Evolutionary conservation across 1,284 basidiomycete genomes (phyloP), one percentile per base, ranked within the genome.

Genomic region (Puccinia polysora): DNA sequence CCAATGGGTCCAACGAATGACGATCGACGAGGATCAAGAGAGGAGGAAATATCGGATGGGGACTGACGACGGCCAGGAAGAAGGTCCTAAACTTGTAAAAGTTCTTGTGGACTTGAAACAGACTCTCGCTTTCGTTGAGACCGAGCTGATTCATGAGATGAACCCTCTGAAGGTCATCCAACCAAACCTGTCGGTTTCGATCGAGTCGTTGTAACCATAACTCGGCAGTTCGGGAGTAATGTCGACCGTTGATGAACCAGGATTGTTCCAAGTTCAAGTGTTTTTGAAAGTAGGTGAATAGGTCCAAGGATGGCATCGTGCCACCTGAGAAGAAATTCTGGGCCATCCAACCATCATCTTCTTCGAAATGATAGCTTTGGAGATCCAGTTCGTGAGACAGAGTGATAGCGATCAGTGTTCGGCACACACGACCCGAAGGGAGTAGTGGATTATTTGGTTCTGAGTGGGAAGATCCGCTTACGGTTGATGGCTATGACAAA

Each of bases 261-360:
- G 83, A 87, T 69, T 81, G 82, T 58, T 86, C 75, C 14, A 88
- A 82, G 1, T 83, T 84, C 34, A 88, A 77, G 75, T 89, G 84
- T 64, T 84, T 82, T 77, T 89, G 88, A 80, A 89, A 89, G 77
- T 89, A 88, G 0, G 85, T 80, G 65, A 89, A 83, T 18, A 89
- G 82, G 77, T 90, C 88, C 76, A 87, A 84, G 8, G 86, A 87
- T 40, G 84, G 83, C 85, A 86, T 87, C 5, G 80, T 81, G 0
- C 78, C 80, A 55, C 87, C 87, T 3, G 86, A 85, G 79, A 90
- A 89, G 81, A 89, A 90, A 65, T 85, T 87, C 79, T 87, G 83
- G 59, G 87, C 85, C 88, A 89, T 87, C 88, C 88, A 88, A 1
- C 87, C 86, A 75, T 89, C 88, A 59, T 82, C 83, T 64, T 87